Evolutionary conservation across 2,329 filamentous ascomycete genomes (phyloP).

Genomic region (Ceratocystis lukuohia): DNA sequence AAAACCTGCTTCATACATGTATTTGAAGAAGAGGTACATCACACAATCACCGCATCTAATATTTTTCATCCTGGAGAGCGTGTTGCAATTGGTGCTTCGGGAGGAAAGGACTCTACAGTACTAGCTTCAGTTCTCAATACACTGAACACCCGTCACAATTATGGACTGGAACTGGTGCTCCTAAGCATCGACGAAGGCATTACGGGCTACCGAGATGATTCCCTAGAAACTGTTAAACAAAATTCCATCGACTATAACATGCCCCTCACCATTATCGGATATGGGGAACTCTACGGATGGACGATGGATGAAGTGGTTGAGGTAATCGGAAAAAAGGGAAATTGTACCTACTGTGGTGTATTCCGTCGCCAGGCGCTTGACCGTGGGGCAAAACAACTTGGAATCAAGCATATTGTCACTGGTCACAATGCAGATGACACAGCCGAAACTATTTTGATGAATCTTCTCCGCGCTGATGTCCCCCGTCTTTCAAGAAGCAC

Average conservation of each 20-base stretch:
- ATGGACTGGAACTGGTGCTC: constrained; percentile 72
- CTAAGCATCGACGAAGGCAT: constrained; percentile 96
- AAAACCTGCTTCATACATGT: constrained; percentile 71
- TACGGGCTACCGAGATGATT: constrained; percentile 91
- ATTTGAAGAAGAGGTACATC: constrained; percentile 88
- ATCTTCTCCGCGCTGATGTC: constrained; percentile 78
- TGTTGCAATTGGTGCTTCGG: constrained; percentile 88
- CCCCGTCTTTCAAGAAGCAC: constrained; percentile 78
- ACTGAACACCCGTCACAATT: constrained; percentile 76
- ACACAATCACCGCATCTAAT: constrained; percentile 71
- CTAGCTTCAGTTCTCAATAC: constrained; percentile 90
- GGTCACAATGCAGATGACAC: constrained; percentile 97
- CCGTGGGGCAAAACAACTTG: constrained; percentile 73
- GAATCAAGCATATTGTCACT: constrained; percentile 86
- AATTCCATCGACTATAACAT: constrained; percentile 87
- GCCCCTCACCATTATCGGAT: constrained; percentile 82
- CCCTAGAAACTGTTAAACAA: constrained; percentile 86
- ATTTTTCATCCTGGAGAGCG: constrained; percentile 74
- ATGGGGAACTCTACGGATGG: constrained; percentile 91
- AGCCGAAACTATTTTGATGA: constrained; percentile 96
- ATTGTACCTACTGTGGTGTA: constrained; percentile 97
- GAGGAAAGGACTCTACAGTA: constrained; percentile 94
- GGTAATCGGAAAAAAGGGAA: constrained; percentile 92
- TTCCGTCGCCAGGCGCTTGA: constrained; percentile 90
- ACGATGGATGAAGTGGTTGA: constrained; percentile 98